Evolutionary conservation across 257 asterid genomes (phyloP), one percentile per base, ranked within the genome.

Genomic region (Solanum sparsipilum): DNA sequence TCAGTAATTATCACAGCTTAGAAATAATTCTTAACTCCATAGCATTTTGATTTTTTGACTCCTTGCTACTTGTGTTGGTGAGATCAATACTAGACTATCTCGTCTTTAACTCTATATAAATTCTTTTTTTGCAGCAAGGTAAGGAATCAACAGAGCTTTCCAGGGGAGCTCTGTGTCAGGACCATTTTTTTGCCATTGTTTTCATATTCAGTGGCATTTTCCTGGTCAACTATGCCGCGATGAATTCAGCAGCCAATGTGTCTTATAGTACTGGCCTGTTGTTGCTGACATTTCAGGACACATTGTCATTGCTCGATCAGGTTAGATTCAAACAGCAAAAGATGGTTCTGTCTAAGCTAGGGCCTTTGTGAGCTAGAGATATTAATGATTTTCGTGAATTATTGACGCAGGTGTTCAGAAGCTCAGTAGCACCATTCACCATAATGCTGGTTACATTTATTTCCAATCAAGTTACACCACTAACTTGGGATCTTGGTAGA

Each of bases 291-390:
- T 94, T 92, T 89, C 97, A 94, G 93, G 99, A 97, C 89, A 96
- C 95, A 16, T 88, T 97, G 88, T 96, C 98, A 88, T 91, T 97
- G 92, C 90, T 96, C 91, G 98, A 97, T 87, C 99, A 94, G 99
- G 99, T 97, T 88, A 92, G 86, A 86, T 91, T 82, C 78, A 34
- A 87, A 86, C 70, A 38, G 73, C 25, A 6, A 56, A 70, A 82
- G 65, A 35, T 73, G 41, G 34, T 9, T 46, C 65, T 75, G 21
- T 63, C 75, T 78, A 85, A 25, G 23, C 36, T 78, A 16, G 36
- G 63, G 65, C 36, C 84, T 46, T 81, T 46, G 36, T 9, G 36
- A 29, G 31, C 13, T 39, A n/a, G 84, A 38, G 34, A 76, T 58
- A n/a, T 52, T 84, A 63, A 76, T 89, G 70, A 84, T 48, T 87